phyloP scores from a whole-genome alignment of 768 basidiomycete genomes.

The Pisolithus marmoratus region DNA sequence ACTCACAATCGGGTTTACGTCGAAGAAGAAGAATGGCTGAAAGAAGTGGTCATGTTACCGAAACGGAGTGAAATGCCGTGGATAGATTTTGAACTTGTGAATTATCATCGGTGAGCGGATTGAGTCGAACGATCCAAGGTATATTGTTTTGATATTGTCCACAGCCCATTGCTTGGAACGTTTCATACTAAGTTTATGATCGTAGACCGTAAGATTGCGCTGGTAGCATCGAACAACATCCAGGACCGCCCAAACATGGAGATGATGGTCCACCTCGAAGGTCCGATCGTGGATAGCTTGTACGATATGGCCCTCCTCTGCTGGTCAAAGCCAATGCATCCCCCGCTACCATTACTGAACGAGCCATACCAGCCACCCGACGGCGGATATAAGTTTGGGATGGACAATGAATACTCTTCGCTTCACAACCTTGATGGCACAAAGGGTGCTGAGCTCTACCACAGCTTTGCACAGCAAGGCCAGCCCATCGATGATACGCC shows the following conservation, averaged over 20 bases:
- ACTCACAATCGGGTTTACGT: conserved; percentile 42
- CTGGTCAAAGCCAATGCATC: conserved; percentile 46
- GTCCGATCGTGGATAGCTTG: conserved; percentile 61
- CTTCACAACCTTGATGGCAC: conserved; percentile 21
- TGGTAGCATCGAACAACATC: conserved; percentile 65
- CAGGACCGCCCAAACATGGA: conserved; percentile 50
- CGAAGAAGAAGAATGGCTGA: conserved; percentile 37
- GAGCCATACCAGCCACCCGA: conserved; percentile 25
- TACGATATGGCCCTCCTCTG: conserved; percentile 65
- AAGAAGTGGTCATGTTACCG: conserved; percentile 46
- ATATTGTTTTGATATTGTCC: background rate
- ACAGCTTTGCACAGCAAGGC: conserved; percentile 10
- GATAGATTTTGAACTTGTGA: conserved; percentile 55
- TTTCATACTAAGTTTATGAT: conserved; percentile 71
- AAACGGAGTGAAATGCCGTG: conserved; percentile 51
- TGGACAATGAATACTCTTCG: conserved; percentile 28
- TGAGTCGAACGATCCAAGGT: background rate
- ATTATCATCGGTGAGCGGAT: conserved; percentile 37
- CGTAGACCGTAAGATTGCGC: conserved; percentile 60
- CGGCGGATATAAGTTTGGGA: conserved; percentile 34
- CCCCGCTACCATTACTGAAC: conserved; percentile 38
- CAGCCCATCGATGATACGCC: conserved; percentile 6
- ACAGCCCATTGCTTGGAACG: conserved; percentile 51
- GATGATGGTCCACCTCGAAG: conserved; percentile 69
- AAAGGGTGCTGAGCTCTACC: conserved; percentile 20